Base-by-base conservation (phyloP, 805 yeast species). In the Myxozyma geophila region DNA sequence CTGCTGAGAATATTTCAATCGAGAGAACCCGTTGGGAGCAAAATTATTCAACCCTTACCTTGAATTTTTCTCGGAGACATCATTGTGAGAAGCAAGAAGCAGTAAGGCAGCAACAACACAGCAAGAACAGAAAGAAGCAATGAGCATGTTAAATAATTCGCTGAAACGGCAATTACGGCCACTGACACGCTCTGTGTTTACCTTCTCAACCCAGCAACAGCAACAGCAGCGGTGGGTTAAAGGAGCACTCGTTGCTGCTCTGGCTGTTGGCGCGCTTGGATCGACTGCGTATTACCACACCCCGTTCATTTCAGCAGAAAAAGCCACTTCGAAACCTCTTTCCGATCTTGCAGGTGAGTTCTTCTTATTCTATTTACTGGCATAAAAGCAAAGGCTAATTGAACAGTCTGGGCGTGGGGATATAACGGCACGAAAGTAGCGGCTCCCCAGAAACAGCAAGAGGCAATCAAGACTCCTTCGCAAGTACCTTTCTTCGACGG, bases 401-500 rank as follows among this genome's bases (percentile, higher is more conserved):
- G 0, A 47, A 15, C 28, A 8, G 76, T 88, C 8, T 87, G 86
- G 68, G 71, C 83, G 15, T 86, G 90, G 82, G 93, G 92, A 55
- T 81, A 80, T 65, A 85, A 86, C 70, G 59, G 74, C 36, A 69
- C 76, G 49, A 73, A 74, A 12, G 72, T 82, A 36, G 78, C 80
- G 4, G 68, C 71, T 35, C 67, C 71, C 21, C 70, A 70, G 40
- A 69, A 69, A 23, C 67, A 66, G 62, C 69, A 60, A 54, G 78
- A 70, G 54, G 78, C 71, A 64, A 78, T 79, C 54, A 79, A 79
- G 67, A 73, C 82, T 7, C 96, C 96, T 2, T 74, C 81, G 36
- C 80, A 96, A 70, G 75, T 88, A 6, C 77, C 80, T 0, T 82
- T 80, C 67, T 91, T 93, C 70, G 90, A 91, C 71, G 82, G 82